A percentile compares a stretch with the other conserved stretches of the same genome.
phyloP scores from a whole-genome alignment of 1,284 basidiomycete genomes.

The Cutaneotrichosporon cutaneum region DNA sequence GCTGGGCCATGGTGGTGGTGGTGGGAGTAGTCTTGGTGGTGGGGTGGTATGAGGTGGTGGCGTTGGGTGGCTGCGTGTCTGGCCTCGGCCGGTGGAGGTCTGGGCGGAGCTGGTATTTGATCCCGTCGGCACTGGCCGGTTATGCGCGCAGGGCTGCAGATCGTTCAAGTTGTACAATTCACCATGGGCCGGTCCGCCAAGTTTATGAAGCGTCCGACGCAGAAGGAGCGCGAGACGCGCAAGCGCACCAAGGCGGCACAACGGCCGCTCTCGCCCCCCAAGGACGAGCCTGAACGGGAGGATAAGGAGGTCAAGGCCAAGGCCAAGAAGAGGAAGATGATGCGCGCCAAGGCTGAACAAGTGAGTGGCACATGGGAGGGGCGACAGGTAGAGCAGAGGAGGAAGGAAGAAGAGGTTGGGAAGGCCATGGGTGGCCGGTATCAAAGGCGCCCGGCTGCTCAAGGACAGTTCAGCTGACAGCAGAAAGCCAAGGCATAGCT shows the following conservation, averaged over 20 bases:
- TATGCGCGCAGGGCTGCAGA: too few species aligned
- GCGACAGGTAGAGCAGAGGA: neutral
- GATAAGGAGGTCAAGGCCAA: neutral
- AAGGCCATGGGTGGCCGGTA: too few species aligned
- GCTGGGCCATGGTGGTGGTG: neutral
- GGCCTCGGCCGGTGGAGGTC: too few species aligned
- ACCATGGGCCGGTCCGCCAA: constrained; percentile 45
- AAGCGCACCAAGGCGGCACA: constrained; percentile 37
- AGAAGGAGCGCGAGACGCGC: constrained; percentile 37
- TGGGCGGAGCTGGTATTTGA: neutral
- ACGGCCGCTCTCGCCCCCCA: constrained; percentile 27
- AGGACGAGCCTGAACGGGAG: neutral
- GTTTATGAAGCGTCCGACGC: constrained; percentile 41
- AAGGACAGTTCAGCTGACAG: neutral
- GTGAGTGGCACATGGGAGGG: neutral
- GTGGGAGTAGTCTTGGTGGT: too few species aligned
- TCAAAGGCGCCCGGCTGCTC: neutral
- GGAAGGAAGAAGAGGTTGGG: too few species aligned
- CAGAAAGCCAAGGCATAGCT: neutral
- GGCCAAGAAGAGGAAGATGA: constrained; percentile 22
- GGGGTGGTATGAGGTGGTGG: neutral
- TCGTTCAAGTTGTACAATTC: neutral
- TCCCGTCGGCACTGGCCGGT: neutral
- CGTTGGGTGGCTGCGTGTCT: neutral
- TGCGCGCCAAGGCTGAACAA: constrained; percentile 27